Percentiles rank a stretch among this genome's conserved stretches.
Evolutionary conservation across 257 asterid species (phyloP).

Genomic region (Galeopsis tetrahit): DNA sequence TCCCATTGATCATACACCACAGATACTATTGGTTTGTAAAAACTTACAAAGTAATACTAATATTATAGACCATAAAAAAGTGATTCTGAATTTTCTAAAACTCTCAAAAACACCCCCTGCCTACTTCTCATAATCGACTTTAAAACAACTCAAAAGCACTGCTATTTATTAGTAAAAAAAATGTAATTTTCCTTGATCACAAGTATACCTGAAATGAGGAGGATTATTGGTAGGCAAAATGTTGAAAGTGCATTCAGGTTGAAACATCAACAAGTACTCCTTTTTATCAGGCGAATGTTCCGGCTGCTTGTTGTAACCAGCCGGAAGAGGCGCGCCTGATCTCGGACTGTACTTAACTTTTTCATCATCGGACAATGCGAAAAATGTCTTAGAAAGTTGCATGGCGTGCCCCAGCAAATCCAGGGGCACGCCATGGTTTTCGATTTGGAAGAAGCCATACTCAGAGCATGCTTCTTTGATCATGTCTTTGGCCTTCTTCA

Average conservation of each 20-base stretch:
- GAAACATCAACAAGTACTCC: constrained; percentile 59
- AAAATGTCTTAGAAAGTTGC: constrained; percentile 44
- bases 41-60: too few species aligned
- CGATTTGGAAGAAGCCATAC: constrained; percentile 51
- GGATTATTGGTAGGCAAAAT: constrained; percentile 40
- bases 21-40: too few species aligned
- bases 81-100: too few species aligned
- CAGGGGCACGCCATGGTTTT: constrained; percentile 50
- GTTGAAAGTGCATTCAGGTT: constrained; percentile 45
- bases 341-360: constrained; percentile 46
- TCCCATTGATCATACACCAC: too few species aligned
- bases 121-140: too few species aligned
- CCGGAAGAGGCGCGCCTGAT: constrained; percentile 53
- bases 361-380: constrained; percentile 48
- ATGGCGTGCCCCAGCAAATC: constrained; percentile 37
- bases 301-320: constrained; percentile 59
- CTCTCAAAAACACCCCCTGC: too few species aligned
- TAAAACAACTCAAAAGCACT: too few species aligned
- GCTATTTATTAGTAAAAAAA: too few species aligned
- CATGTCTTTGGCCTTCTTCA: constrained; percentile 41
- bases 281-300: constrained; percentile 52
- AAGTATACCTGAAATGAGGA: constrained; percentile 38
- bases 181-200: not conserved
- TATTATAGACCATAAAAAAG: too few species aligned
- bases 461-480: constrained; percentile 44